phyloP scores from a whole-genome alignment of 306 rosid genomes.

The Vachellia pachyceras region DNA sequence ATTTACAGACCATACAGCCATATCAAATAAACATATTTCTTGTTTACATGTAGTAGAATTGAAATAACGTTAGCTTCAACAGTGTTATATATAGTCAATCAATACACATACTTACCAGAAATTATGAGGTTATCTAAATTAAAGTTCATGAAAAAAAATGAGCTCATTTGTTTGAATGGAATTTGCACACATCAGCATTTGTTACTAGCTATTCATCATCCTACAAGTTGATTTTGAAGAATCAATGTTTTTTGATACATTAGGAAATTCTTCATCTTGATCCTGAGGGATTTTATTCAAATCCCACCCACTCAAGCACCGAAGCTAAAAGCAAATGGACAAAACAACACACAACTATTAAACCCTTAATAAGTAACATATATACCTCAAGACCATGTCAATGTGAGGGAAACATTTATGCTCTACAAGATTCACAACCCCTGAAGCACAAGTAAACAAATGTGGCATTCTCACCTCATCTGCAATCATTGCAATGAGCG shows the following conservation, averaged over 20 bases:
- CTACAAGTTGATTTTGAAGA: not conserved
- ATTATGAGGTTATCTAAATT: not conserved
- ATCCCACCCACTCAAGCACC: not conserved
- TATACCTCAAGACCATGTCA: not conserved
- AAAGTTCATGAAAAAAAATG: conserved; percentile 12
- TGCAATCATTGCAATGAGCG: conserved; percentile 86
- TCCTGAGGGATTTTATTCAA: not conserved
- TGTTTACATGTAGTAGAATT: not conserved
- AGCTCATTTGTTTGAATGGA: not conserved
- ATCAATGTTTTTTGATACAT: not conserved
- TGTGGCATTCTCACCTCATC: conserved; percentile 65
- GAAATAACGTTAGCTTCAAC: conserved; percentile 6
- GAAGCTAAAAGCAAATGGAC: conserved; percentile 3
- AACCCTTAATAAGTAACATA: conserved; percentile 25
- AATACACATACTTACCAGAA: not conserved
- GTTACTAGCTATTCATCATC: not conserved
- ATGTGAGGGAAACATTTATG: not conserved
- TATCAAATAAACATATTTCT: conserved; percentile 1
- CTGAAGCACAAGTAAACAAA: not conserved
- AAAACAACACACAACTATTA: not conserved
- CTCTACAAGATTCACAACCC: not conserved
- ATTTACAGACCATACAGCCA: not conserved
- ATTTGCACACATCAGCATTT: conserved; percentile 2
- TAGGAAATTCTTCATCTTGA: conserved; percentile 15
- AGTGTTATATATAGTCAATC: not conserved